phyloP scores from a whole-genome alignment of 148 eudicot species.

The Cornus kousa region DNA sequence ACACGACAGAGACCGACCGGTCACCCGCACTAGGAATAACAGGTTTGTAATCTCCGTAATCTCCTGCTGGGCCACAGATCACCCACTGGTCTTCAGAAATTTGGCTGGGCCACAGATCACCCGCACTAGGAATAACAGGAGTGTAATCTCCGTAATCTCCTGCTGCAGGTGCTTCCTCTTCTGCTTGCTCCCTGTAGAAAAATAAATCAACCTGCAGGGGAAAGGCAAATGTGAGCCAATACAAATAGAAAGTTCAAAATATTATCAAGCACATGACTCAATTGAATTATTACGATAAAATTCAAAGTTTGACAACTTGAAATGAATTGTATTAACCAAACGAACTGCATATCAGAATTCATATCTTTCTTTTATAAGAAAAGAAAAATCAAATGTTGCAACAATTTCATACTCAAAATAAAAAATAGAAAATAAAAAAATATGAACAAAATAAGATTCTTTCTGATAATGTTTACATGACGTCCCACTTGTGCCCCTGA shows the following conservation, averaged over 20 bases:
- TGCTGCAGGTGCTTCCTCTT: conserved; percentile 46
- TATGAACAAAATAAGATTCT: background rate
- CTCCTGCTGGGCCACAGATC: background rate
- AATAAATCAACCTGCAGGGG: conserved; percentile 71
- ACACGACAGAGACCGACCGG: too few species aligned
- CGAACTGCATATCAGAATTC: background rate
- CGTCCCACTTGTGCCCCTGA: conserved; percentile 62
- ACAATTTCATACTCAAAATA: too few species aligned
- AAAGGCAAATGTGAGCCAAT: background rate
- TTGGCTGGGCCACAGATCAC: conserved; percentile 39
- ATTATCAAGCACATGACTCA: background rate
- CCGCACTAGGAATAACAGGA: conserved; percentile 31
- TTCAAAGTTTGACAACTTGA: background rate
- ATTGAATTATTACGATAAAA: background rate
- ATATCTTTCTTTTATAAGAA: background rate
- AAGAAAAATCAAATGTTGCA: background rate
- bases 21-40: too few species aligned
- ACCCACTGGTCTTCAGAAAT: conserved; percentile 30
- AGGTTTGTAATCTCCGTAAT: too few species aligned
- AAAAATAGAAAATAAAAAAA: too few species aligned
- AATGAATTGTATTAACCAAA: background rate
- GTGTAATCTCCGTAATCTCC: conserved; percentile 46
- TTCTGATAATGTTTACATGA: conserved; percentile 34
- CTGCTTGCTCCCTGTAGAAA: conserved; percentile 66
- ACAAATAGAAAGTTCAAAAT: too few species aligned